Conservation (phyloP, 805 yeast genomes). For the Suhomyces sp. region DNA sequence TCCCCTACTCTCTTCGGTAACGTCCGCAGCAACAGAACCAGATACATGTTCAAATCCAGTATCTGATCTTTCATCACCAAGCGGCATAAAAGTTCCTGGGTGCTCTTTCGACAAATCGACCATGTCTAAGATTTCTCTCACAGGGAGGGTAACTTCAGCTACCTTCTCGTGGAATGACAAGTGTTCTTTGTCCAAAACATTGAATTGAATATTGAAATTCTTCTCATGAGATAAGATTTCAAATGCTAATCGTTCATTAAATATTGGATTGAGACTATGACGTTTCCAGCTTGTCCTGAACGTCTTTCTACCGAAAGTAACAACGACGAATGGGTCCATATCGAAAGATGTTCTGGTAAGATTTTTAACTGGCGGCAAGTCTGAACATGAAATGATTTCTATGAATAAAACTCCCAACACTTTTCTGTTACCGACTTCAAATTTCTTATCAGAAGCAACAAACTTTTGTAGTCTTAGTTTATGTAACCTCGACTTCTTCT, state of each 20-base stretch:
- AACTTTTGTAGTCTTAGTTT: constrained; percentile 8
- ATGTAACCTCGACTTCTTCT: constrained; percentile 15
- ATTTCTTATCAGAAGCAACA: constrained; percentile 17
- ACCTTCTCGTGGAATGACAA: constrained; percentile 82
- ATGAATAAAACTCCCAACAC: constrained; percentile 72
- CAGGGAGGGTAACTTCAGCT: constrained; percentile 60
- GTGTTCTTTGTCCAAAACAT: constrained; percentile 80
- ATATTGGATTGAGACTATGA: constrained; percentile 80
- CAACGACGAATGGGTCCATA: constrained; percentile 95
- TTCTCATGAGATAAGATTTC: constrained; percentile 69
- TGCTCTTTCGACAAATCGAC: constrained; percentile 23
- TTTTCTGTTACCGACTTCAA: constrained; percentile 38
- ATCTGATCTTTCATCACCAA: too few relatives aligned
- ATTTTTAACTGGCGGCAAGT: constrained; percentile 74
- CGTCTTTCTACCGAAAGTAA: constrained; percentile 84
- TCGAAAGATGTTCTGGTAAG: constrained; percentile 77
- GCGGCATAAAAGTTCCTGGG: constrained; percentile 4
- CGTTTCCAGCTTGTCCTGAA: constrained; percentile 82
- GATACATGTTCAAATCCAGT: too few relatives aligned
- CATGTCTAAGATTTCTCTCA: constrained; percentile 46
- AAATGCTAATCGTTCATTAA: constrained; percentile 76
- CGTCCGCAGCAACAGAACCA: too few relatives aligned
- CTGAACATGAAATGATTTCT: constrained; percentile 71
- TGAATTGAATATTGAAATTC: constrained; percentile 63
- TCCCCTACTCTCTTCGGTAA: too few relatives aligned